Evolutionary conservation across 139 green algal genomes (phyloP).

Genomic region (Chlorella sorokiniana): DNA sequence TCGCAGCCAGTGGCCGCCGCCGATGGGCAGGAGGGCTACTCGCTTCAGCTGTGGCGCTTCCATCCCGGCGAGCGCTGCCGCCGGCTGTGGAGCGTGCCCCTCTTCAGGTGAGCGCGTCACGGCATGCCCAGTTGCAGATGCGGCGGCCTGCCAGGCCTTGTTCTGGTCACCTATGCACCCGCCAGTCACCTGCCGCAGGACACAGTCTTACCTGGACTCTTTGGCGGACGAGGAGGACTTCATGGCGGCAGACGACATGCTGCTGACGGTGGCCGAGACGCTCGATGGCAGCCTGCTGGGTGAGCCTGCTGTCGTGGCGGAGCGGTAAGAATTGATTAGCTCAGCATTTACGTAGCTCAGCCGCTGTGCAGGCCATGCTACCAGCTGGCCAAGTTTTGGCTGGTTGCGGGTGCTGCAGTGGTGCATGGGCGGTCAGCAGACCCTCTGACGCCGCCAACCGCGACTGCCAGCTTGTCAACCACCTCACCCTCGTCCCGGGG

Average conservation of each 20-base stretch:
- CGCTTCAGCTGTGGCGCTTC: conserved; percentile 28
- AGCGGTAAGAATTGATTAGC: neutral
- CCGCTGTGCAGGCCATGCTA: too few species aligned
- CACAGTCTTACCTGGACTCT: neutral
- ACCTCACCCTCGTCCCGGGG: conserved; percentile 17
- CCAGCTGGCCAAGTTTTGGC: too few species aligned
- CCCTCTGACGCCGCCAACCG: neutral
- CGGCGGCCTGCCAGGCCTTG: neutral
- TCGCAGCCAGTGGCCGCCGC: conserved; percentile 16
- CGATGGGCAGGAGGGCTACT: conserved; percentile 17
- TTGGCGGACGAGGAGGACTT: conserved; percentile 14
- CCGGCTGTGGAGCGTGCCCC: conserved; percentile 25
- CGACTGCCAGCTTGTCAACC: conserved; percentile 17
- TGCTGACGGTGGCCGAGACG: conserved; percentile 11
- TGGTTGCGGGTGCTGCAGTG: too few species aligned
- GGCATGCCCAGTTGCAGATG: neutral
- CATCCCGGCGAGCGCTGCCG: conserved; percentile 3
- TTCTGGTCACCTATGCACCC: neutral
- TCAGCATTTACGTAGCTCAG: too few species aligned
- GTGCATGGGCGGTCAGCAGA: conserved; percentile 19
- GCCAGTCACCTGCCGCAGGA: neutral
- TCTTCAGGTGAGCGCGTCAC: conserved; percentile 25
- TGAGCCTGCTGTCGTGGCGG: neutral
- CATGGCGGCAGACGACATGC: conserved; percentile 1
- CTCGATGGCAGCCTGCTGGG: conserved; percentile 12